Evolutionary conservation across 2,329 filamentous ascomycete genomes (phyloP).

Genomic region (Phoma herbarum): DNA sequence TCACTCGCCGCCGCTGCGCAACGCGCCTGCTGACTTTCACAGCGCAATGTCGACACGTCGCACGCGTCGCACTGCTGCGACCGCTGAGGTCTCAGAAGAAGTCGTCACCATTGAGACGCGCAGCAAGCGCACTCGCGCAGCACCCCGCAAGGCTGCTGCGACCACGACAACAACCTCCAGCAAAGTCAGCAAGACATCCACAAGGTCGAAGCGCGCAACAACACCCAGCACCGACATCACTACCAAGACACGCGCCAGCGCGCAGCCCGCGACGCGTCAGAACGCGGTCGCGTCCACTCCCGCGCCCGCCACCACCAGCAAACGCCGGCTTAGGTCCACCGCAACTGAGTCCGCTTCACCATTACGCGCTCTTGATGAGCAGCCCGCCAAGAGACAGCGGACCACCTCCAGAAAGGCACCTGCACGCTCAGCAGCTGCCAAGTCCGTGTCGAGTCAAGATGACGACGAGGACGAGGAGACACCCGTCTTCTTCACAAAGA

Average conservation of each 20-base stretch:
- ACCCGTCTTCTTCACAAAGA: constrained; percentile 33
- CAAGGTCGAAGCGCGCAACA: constrained; percentile 11
- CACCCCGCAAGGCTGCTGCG: constrained; percentile 22
- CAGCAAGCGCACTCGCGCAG: constrained; percentile 19
- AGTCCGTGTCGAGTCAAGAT: constrained; percentile 17
- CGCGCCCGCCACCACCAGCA: constrained; percentile 25
- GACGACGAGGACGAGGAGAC: constrained; percentile 29
- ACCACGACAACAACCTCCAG: not conserved
- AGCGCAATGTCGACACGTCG: constrained; percentile 35
- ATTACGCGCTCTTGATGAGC: constrained; percentile 26
- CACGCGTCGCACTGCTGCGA: constrained; percentile 21
- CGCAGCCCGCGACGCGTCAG: constrained; percentile 8
- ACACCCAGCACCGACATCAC: constrained; percentile 4
- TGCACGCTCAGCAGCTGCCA: constrained; percentile 8
- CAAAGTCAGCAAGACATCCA: not conserved
- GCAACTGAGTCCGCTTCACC: constrained; percentile 26
- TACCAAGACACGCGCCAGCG: not conserved
- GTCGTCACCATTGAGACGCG: constrained; percentile 20
- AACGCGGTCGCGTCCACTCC: constrained; percentile 16
- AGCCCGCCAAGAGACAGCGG: constrained; percentile 25
- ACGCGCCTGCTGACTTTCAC: constrained; percentile 26
- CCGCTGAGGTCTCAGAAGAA: constrained; percentile 23
- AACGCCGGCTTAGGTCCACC: constrained; percentile 29
- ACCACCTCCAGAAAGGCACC: constrained; percentile 11
- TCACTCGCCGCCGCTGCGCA: constrained; percentile 16